Evolutionary conservation across 1,139 yeast genomes (phyloP).

Genomic region (Suhomyces maxii): DNA sequence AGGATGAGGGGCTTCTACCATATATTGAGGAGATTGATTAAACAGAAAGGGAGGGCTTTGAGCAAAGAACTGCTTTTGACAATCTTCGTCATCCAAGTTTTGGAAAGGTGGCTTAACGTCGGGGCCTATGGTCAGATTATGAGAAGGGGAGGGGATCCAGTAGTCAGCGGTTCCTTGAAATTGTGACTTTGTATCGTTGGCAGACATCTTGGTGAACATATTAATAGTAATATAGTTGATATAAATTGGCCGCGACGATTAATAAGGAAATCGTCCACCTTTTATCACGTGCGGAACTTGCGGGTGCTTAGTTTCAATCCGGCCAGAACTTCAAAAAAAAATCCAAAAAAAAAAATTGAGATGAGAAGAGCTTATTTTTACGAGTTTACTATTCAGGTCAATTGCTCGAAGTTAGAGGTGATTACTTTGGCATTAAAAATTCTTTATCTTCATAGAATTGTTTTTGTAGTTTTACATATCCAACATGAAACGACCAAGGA

Average conservation of each 20-base stretch:
- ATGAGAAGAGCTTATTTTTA: neutral
- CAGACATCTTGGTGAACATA: neutral
- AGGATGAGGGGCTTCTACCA: neutral
- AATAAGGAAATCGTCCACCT: neutral
- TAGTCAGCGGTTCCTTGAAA: neutral
- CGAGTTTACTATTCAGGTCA: neutral
- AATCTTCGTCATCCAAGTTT: conserved; percentile 4
- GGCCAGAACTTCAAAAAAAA: neutral
- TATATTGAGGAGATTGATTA: conserved; percentile 1
- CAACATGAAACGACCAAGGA: no score
- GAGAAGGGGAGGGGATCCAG: conserved; percentile 1
- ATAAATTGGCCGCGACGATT: neutral
- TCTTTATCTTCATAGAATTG: no score
- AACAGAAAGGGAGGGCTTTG: conserved; percentile 7
- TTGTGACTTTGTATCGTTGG: neutral
- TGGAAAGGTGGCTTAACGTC: neutral
- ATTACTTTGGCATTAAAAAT: no score
- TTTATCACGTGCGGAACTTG: neutral
- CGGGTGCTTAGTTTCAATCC: neutral
- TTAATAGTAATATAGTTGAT: neutral
- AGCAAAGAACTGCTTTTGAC: conserved; percentile 4
- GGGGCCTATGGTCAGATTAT: conserved; percentile 1
- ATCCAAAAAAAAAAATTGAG: neutral
- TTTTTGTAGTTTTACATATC: no score
- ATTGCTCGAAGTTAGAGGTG: neutral